Conservation (phyloP, 1,284 basidiomycete genomes). For the Pseudozyma sp. region DNA sequence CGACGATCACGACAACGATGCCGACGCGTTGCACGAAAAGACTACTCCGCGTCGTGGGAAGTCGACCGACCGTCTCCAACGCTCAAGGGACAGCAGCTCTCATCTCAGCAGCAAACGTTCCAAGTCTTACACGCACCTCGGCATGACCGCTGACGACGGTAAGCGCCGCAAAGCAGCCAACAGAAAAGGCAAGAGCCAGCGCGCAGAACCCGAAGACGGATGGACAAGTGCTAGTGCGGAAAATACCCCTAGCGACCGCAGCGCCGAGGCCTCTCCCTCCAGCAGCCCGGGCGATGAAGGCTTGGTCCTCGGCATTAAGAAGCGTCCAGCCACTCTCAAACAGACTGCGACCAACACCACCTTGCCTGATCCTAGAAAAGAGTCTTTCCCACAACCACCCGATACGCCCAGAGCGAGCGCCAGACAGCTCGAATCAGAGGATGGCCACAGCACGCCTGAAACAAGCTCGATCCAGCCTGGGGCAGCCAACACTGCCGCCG, state of each 20-base stretch:
- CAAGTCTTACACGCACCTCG: conserved; percentile 56
- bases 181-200: conserved; percentile 25
- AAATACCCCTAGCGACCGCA: conserved; percentile 41
- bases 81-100: conserved; percentile 47
- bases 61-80: conserved; percentile 54
- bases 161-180: conserved; percentile 28
- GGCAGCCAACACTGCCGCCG: not conserved
- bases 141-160: conserved; percentile 31
- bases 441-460: conserved; percentile 8
- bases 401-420: conserved; percentile 43
- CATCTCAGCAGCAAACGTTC: conserved; percentile 52
- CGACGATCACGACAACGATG: conserved; percentile 15
- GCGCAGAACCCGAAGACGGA: conserved; percentile 45
- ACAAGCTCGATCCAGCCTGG: not conserved
- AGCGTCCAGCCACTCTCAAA: conserved; percentile 34
- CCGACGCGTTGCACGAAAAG: conserved; percentile 14
- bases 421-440: conserved; percentile 19
- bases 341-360: conserved; percentile 16
- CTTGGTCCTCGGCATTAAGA: conserved; percentile 54
- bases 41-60: conserved; percentile 39
- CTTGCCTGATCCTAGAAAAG: conserved; percentile 30
- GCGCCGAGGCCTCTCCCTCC: conserved; percentile 26
- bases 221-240: conserved; percentile 55
- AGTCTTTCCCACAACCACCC: conserved; percentile 31
- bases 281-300: conserved; percentile 52